Evolutionary conservation across 495 filamentous ascomycete genomes (phyloP), one percentile per base, ranked within the genome.

Genomic region (Aspergillus bridgeri): DNA sequence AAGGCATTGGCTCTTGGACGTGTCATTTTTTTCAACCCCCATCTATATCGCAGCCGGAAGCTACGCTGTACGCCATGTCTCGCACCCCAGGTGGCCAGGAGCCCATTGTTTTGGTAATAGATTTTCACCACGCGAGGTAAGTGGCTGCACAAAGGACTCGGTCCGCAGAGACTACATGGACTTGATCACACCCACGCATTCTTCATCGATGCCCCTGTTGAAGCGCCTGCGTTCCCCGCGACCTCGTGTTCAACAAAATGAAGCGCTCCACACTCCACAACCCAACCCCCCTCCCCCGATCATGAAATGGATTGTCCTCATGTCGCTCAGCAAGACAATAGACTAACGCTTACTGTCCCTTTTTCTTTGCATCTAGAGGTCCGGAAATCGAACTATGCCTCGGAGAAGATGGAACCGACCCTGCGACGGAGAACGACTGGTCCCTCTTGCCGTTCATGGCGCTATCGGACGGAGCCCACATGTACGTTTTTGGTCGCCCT

Each of bases 321-420:
- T 19, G 33, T 18, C 48, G 19, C 42, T 33, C 17, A 38, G 42
- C 27, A 25, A n/a, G 15, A 59, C 51, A 60, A 21, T 44, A 13
- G 19, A 42, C 25, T 43, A 21, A 44, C 58, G 52, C 18, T 53
- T 57, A 45, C 58, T 18, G 4, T 42, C 21, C 23, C 43, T 44
- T 24, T 33, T 51, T 58, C 29, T 60, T 42, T 33, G 48, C 7
- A 56, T 51, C 43, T 64, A 91, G 94, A 71, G 94, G 94, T 19
- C 94, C 94, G 29, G 94, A 98, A 75, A 89, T 98, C 22, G 92
- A 97, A 76, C 80, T 79, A 60, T 98, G 92, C 86, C 88, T 96
- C 68, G 91, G 89, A 58, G 80, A 88, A 33, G 88, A 92, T 61
- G 91, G 86, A 45, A 74, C 74, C 45, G 89, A 96, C 69, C 92